Base-by-base conservation (phyloP, 2,329 filamentous ascomycete species). In the Arthrobotrys musiformis region DNA sequence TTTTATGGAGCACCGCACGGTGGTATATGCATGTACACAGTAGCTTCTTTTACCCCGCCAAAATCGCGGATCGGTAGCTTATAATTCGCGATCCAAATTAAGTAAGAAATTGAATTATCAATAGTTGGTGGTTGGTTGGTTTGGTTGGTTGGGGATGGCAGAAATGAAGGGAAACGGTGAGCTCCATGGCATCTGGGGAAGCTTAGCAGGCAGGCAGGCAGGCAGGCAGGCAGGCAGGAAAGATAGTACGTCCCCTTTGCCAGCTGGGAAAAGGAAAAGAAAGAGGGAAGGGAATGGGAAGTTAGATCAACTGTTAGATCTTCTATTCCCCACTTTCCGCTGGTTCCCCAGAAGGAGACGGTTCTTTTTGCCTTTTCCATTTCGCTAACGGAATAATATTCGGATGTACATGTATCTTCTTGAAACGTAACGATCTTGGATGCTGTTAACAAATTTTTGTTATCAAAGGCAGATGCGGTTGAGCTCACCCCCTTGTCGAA, bases 351-450 rank as follows among this genome's bases (percentile, higher is more conserved):
- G 54, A 56, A 37, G 28, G 5, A 35, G 19, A 28, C n/a, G n/a
- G 1, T 54, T 54, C n/a, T n/a, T 30, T 46, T 42, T 42, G 4
- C 17, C 40, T 42, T 42, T n/a, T n/a, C n/a, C n/a, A n/a, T n/a
- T 6, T 35, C 28, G 30, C 54, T 24, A 40, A 58, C 54, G 54
- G 54, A 58, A 58, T n/a, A 58, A 58, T 58, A 58, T 58, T 58
- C 50, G 50, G 50, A 56, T 56, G 30, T 19, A 56, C 2, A 19
- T 42, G 44, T 24, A 48, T 48, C 44, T 56, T 35, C 50, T 56
- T 35, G 50, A 56, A 33, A 22, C 28, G 50, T 56, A 52, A 52
- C 48, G 48, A 52, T 17, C 24, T 52, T 52, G 11, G 46, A 28
- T 50, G 7, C 19, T 28, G 24, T 42, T 42, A 28, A 50, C 17